A percentile compares a stretch with the other conserved stretches of the same genome.
phyloP scores from a whole-genome alignment of 225 moss, liverwort and hornwort genomes.

The Rhytidiadelphus loreus region DNA sequence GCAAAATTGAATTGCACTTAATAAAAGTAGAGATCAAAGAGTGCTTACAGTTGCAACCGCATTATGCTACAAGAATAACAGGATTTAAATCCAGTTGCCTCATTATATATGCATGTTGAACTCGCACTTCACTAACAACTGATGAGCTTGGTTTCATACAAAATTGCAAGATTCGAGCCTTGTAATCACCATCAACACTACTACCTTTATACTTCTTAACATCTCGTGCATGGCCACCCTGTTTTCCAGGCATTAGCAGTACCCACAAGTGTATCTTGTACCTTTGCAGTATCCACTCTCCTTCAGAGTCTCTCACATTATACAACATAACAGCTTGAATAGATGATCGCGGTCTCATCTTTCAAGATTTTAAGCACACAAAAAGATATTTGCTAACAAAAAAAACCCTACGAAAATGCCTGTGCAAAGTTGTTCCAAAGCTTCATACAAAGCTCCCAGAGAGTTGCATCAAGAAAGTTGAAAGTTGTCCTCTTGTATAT shows the following conservation, averaged over 20 bases:
- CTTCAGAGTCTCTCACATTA: not conserved
- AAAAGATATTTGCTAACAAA: not conserved
- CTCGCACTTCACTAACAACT: not conserved
- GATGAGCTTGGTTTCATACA: not conserved
- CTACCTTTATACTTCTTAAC: not conserved
- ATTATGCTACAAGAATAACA: not conserved
- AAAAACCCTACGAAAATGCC: not conserved
- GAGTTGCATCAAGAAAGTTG: fast-evolving
- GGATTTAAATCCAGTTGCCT: not conserved
- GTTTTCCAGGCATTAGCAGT: not conserved
- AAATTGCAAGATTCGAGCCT: not conserved
- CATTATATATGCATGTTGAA: not conserved
- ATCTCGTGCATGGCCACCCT: not conserved
- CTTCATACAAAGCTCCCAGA: no score
- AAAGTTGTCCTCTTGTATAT: no score
- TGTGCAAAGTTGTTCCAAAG: fast-evolving
- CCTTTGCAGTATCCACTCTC: not conserved
- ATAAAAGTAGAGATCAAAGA: not conserved
- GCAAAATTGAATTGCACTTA: no score
- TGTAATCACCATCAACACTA: not conserved
- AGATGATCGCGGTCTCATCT: not conserved
- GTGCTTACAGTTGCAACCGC: not conserved
- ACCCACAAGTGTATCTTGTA: not conserved
- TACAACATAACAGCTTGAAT: not conserved
- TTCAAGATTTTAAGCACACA: not conserved